A percentile compares a stretch with the other conserved stretches of the same genome.
Evolutionary conservation across 2,329 filamentous ascomycete genomes (phyloP).

Genomic region (Botryotinia narcissicola): DNA sequence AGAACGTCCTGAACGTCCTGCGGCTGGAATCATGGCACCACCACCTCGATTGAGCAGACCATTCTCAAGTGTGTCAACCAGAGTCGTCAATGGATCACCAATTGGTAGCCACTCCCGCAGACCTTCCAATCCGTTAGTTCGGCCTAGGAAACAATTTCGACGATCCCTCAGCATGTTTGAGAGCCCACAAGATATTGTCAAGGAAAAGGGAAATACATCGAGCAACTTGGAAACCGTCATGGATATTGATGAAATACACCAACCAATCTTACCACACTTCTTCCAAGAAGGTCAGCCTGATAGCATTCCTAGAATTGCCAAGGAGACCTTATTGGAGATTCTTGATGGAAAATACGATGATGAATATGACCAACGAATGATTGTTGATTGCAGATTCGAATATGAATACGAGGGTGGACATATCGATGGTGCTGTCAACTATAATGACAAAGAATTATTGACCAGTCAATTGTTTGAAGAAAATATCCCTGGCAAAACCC

Average conservation of each 20-base stretch:
- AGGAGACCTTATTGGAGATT: constrained; percentile 78
- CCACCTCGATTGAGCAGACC: constrained; percentile 61
- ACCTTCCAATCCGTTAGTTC: constrained; percentile 65
- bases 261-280: constrained; percentile 79
- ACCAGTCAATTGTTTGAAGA: constrained; percentile 72
- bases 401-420: constrained; percentile 98
- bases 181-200: constrained; percentile 82
- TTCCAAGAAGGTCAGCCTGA: constrained; percentile 76
- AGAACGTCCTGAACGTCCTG: constrained; percentile 60
- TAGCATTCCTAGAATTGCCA: constrained; percentile 81
- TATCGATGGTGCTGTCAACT: constrained; percentile 90
- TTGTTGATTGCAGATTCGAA: constrained; percentile 97
- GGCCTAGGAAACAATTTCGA: constrained; percentile 84
- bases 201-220: constrained; percentile 62
- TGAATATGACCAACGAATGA: constrained; percentile 74
- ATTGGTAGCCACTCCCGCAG: constrained; percentile 69
- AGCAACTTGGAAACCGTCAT: constrained; percentile 69
- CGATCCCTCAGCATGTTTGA: constrained; percentile 98
- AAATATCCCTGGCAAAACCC: constrained; percentile 65
- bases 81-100: constrained; percentile 66
- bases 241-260: constrained; percentile 76
- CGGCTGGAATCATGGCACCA: constrained; percentile 53
- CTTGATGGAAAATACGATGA: constrained; percentile 80
- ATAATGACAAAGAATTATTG: constrained; percentile 91
- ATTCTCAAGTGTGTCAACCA: constrained; percentile 59